Evolutionary conservation across 352 stramenopile genomes (phyloP).

Genomic region (Phytophthora europaea): DNA sequence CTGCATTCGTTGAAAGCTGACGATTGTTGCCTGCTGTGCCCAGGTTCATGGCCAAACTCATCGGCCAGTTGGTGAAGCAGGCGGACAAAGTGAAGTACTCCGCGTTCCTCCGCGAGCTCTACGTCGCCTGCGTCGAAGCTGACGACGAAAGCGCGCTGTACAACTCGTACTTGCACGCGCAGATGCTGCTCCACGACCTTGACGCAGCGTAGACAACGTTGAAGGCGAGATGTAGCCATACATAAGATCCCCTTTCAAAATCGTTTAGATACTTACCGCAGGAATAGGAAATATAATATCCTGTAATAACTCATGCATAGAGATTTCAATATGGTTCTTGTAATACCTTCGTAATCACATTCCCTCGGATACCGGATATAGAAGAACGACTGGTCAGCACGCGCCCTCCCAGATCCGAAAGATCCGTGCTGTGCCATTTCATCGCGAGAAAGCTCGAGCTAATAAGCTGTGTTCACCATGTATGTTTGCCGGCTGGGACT

Average conservation of each 20-base stretch:
- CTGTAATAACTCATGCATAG: background rate
- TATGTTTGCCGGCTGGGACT: slow-evolving; percentile 10
- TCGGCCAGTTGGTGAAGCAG: slow-evolving; percentile 45
- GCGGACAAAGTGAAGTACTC: slow-evolving; percentile 39
- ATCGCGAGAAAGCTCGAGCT: background rate
- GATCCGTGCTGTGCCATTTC: background rate
- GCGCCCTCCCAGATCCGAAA: background rate
- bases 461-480: too few species aligned
- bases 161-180: slow-evolving; percentile 49
- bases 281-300: background rate
- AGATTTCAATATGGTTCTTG: background rate
- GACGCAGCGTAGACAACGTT: slow-evolving; percentile 12
- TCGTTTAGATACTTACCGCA: background rate
- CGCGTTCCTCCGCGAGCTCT: slow-evolving; percentile 49
- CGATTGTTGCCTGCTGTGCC: background rate
- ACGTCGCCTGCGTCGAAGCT: slow-evolving; percentile 47
- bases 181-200: slow-evolving; percentile 40
- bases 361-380: background rate
- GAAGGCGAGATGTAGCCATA: slow-evolving; percentile 29
- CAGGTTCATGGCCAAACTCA: slow-evolving; percentile 54
- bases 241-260: slow-evolving; percentile 28
- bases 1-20: slow-evolving; percentile 13
- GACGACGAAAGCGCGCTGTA: slow-evolving; percentile 51
- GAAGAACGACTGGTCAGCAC: slow-evolving; percentile 22
- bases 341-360: background rate